Evolutionary conservation across 2,329 filamentous ascomycete species (phyloP).

Genomic region (Aspergillus viridinutans): DNA sequence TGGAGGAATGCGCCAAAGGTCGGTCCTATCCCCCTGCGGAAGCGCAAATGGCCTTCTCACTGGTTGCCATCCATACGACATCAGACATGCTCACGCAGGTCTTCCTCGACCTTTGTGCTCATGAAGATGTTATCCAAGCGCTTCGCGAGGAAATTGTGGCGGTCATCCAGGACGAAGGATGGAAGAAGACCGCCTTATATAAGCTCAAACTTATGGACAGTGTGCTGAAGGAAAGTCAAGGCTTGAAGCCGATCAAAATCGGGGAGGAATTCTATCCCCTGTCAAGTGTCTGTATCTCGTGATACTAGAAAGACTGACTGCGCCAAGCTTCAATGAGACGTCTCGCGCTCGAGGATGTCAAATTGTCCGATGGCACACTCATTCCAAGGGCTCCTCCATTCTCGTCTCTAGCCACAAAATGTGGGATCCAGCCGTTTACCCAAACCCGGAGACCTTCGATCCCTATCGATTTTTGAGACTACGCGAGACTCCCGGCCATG

Average conservation of each 20-base stretch:
- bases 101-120: conserved; percentile 15
- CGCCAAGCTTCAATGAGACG: neutral
- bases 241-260: conserved; percentile 25
- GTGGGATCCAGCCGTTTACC: conserved; percentile 7
- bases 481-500: conserved; percentile 1
- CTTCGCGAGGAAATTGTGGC: conserved; percentile 19
- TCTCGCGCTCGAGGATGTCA: conserved; percentile 1
- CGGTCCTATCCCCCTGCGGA: conserved; percentile 15
- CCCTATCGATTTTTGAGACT: conserved; percentile 9
- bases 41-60: conserved; percentile 16
- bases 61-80: conserved; percentile 21
- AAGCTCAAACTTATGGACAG: conserved; percentile 43
- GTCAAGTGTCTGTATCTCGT: neutral
- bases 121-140: conserved; percentile 5
- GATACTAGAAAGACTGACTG: no score
- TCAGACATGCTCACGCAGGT: conserved; percentile 21
- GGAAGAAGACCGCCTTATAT: conserved; percentile 34
- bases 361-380: conserved; percentile 8
- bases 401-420: conserved; percentile 3
- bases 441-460: conserved; percentile 5
- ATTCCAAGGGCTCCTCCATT: conserved; percentile 1
- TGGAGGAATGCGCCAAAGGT: conserved; percentile 20
- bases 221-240: conserved; percentile 38
- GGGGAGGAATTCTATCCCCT: conserved; percentile 3
- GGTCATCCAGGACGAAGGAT: conserved; percentile 19